phyloP scores from a whole-genome alignment of 2,329 filamentous ascomycete species.

The Colletotrichum australisinense region DNA sequence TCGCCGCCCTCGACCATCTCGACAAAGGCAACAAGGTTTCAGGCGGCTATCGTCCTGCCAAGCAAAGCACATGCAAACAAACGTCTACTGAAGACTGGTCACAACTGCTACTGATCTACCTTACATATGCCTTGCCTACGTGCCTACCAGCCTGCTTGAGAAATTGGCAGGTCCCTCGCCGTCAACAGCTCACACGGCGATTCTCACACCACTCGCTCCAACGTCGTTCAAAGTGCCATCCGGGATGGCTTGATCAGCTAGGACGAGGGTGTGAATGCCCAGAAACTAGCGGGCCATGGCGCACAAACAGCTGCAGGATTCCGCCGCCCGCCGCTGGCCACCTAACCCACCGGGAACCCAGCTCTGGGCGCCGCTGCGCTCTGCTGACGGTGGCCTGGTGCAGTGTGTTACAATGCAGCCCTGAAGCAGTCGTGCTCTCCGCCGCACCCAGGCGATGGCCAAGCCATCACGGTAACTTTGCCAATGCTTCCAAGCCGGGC shows the following conservation, averaged over 20 bases:
- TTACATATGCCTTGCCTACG: no score
- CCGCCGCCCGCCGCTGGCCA: neutral
- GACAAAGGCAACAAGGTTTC: neutral
- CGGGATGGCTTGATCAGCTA: neutral
- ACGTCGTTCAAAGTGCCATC: neutral
- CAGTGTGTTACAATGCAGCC: neutral
- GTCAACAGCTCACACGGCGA: neutral
- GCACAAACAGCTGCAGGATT: neutral
- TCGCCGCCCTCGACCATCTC: neutral
- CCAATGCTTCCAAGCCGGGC: slow-evolving; percentile 3
- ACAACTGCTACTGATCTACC: no score
- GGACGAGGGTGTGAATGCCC: neutral
- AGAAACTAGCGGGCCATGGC: neutral
- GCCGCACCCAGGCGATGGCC: neutral
- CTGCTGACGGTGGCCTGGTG: neutral
- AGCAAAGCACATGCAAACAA: neutral
- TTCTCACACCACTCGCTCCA: neutral
- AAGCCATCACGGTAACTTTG: neutral
- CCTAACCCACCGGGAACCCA: neutral
- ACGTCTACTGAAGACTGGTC: no score
- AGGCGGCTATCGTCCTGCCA: neutral
- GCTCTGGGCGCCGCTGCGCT: neutral
- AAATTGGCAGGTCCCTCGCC: neutral
- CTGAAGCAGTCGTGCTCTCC: neutral
- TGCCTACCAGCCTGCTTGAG: neutral